Conservation (phyloP, 306 rosid genomes). For the Castanopsis chinensis region DNA sequence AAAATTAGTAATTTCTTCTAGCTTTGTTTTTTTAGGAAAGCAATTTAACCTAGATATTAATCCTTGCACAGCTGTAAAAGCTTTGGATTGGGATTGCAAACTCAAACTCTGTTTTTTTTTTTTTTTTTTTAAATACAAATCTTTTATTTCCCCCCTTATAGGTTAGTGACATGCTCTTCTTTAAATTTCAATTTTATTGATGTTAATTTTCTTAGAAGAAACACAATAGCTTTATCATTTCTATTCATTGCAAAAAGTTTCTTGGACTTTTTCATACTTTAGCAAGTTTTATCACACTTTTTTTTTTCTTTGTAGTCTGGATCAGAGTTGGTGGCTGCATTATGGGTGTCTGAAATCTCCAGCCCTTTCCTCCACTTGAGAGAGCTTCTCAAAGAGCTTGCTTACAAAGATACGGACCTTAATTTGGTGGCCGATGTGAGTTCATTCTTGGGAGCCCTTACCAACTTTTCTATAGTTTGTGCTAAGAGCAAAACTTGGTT, state of each 20-base stretch:
- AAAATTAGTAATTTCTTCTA: too few relatives aligned
- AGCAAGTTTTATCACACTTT: neutral
- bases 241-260: neutral
- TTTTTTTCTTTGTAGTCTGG: conserved; percentile 48
- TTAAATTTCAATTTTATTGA: too few relatives aligned
- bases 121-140: too few relatives aligned
- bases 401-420: conserved; percentile 61
- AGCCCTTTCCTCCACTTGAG: conserved; percentile 88
- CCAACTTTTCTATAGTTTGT: too few relatives aligned
- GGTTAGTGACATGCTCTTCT: too few relatives aligned
- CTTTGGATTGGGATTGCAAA: neutral
- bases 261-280: neutral
- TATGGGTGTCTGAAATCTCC: conserved; percentile 83
- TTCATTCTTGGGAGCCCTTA: neutral
- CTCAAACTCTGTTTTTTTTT: neutral
- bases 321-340: conserved; percentile 69
- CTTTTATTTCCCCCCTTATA: neutral
- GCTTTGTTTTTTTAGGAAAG: too few relatives aligned
- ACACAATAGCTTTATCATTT: neutral
- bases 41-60: too few relatives aligned
- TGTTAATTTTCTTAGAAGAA: neutral
- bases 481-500: too few relatives aligned
- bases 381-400: conserved; percentile 78
- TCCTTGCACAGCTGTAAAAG: too few relatives aligned
- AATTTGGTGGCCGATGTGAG: conserved; percentile 82